Conservation (phyloP, 1,284 basidiomycete genomes). For the Cystobasidium slooffiae region DNA sequence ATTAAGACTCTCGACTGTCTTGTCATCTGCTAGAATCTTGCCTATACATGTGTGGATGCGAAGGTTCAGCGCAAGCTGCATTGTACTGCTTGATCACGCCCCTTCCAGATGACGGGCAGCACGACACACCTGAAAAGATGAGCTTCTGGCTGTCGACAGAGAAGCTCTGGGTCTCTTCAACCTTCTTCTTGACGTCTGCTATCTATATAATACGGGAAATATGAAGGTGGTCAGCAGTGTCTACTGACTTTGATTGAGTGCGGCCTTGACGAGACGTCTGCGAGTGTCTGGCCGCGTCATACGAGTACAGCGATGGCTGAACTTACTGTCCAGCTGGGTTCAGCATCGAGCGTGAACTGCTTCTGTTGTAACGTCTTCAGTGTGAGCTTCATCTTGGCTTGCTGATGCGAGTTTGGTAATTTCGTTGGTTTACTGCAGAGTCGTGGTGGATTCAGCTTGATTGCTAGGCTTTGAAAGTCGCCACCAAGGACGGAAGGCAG, state of each 20-base stretch:
- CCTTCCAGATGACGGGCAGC: not conserved
- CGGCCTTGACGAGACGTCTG: not conserved
- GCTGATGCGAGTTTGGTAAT: not conserved
- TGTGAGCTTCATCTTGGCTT: constrained; percentile 62
- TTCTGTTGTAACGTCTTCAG: constrained; percentile 93
- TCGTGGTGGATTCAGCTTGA: not conserved
- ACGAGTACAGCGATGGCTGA: not conserved
- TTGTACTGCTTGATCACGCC: not conserved
- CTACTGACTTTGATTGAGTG: not conserved
- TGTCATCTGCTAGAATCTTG: constrained; percentile 87
- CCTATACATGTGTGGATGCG: constrained; percentile 62
- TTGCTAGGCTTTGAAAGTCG: not conserved
- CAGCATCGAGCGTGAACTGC: constrained; percentile 72
- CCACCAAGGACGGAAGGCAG: no score
- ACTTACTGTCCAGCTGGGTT: constrained; percentile 69
- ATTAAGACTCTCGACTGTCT: constrained; percentile 82
- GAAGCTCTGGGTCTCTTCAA: constrained; percentile 76
- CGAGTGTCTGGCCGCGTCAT: constrained; percentile 32
- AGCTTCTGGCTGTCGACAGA: constrained; percentile 80
- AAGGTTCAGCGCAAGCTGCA: not conserved
- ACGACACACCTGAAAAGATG: constrained; percentile 80
- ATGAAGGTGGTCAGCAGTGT: constrained; percentile 1
- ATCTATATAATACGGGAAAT: constrained; percentile 58
- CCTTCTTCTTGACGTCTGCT: constrained; percentile 81
- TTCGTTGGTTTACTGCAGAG: not conserved